These are phyloP conservation scores for Stenogyne calaminthoides DNA, from an alignment of 305 asterid species.

Conservation along the genomic window DNA sequence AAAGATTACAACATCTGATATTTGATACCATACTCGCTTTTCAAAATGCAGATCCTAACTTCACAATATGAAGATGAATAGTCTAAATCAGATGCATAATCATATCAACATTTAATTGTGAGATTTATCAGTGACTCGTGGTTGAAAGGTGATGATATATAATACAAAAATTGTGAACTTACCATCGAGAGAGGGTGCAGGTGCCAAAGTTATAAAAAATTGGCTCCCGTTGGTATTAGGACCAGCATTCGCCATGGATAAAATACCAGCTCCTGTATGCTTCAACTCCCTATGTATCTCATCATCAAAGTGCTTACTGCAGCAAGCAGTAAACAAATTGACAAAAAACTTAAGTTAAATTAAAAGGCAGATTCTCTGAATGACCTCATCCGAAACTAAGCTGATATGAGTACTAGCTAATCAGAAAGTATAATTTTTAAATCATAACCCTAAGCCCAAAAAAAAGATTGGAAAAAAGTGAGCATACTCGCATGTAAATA, in stretches of 20 bases:
- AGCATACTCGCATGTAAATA: background rate
- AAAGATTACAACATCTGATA: background rate
- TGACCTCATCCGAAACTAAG: background rate
- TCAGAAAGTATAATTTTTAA: background rate
- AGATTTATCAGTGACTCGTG: background rate
- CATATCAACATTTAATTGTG: background rate
- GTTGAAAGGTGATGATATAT: background rate
- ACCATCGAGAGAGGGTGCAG: constrained; percentile 96
- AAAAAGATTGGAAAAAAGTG: background rate
- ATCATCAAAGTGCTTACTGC: constrained; percentile 88
- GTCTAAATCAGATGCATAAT: constrained; percentile 18
- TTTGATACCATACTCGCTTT: background rate
- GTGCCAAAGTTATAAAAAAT: constrained; percentile 93
- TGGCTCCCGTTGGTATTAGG: constrained; percentile 98
- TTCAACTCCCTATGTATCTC: constrained; percentile 81
- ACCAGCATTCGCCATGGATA: constrained; percentile 99
- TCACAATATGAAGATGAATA: constrained; percentile 2
- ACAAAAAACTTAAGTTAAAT: constrained; percentile 5
- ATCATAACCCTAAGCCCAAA: constrained; percentile 11
- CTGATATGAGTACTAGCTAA: constrained; percentile 7
- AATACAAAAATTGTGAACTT: constrained; percentile 6
- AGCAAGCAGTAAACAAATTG: constrained; percentile 30
- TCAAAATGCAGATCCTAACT: constrained; percentile 1
- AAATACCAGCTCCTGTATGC: constrained; percentile 98
- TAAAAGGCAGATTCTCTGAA: background rate